Conservation (phyloP, 768 basidiomycete genomes). For the Lactifluus volemus region DNA sequence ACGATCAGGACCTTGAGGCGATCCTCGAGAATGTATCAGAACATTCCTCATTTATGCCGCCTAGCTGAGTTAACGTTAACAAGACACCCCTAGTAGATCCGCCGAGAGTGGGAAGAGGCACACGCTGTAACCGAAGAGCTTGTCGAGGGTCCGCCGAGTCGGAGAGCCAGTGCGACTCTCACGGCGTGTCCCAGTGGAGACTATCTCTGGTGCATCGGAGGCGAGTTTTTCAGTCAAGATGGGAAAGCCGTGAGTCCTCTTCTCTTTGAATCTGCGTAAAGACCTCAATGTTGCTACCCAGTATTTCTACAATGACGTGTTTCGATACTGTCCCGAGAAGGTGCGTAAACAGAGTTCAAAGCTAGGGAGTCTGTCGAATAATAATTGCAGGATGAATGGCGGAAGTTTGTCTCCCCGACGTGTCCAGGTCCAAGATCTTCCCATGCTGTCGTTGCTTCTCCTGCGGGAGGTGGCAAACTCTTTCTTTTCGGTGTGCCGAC, state of each 20-base stretch:
- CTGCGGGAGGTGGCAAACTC: slow-evolving; percentile 76
- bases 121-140: slow-evolving; percentile 82
- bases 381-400: slow-evolving; percentile 69
- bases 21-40: slow-evolving; percentile 66
- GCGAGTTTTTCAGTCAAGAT: slow-evolving; percentile 85
- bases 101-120: slow-evolving; percentile 74
- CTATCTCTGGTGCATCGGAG: slow-evolving; percentile 77
- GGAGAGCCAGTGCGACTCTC: slow-evolving; percentile 77
- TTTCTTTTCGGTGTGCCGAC: slow-evolving; percentile 60
- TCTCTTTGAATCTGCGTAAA: neutral
- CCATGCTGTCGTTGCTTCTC: slow-evolving; percentile 68
- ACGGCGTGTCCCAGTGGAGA: slow-evolving; percentile 74
- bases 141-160: slow-evolving; percentile 71
- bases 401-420: slow-evolving; percentile 72
- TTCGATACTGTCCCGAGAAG: slow-evolving; percentile 80
- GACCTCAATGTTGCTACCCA: slow-evolving; percentile 22
- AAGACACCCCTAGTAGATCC: slow-evolving; percentile 44
- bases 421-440: slow-evolving; percentile 86
- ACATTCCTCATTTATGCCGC: slow-evolving; percentile 6
- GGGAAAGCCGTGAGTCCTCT: slow-evolving; percentile 54
- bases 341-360: slow-evolving; percentile 25
- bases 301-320: slow-evolving; percentile 87
- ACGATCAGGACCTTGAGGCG: slow-evolving; percentile 72
- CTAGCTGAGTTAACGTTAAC: neutral
- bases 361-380: neutral